Evolutionary conservation across 345 rosid species (phyloP), one percentile per base, ranked within the genome.

Genomic region (Hibiscus tridactylites): DNA sequence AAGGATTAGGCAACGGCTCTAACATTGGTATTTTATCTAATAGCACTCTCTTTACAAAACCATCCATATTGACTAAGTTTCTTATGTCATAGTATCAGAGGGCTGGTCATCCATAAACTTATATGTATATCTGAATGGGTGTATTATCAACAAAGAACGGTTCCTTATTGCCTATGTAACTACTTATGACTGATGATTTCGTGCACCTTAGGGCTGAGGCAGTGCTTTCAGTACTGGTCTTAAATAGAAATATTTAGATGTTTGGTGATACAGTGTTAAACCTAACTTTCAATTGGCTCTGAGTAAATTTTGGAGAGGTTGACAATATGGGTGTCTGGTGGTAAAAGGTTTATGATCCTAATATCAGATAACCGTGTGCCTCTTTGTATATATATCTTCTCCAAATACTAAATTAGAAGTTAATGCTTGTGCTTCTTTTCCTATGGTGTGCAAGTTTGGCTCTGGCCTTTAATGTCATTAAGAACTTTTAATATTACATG

Each of bases 371-470:
- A 37, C 79, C 83, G 61, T 33, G 44, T 65, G 75, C 81, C 84
- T 68, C 59, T 65, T 67, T 70, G 46, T 15, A 56, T 19, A 46
- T 61, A 29, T 29, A 29, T 1, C 85, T 79, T 79, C 84, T 82
- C 84, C 84, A 50, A 26, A 89, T 24, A 83, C 4, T 72, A 47
- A 77, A 74, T 70, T 81, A 61, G 81, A 81, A 73, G 75, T 73
- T 87, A 88, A 84, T 87, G 84, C 80, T 79, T 81, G 82, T 75
- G 61, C 67, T 24, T 73, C 75, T 72, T 17, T 75, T 52, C 78
- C n/a, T 57, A 11, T 81, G 84, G 79, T 28, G 62, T 81, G 75
- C 89, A 78, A 88, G 88, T 82, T 85, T 84, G 85, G 29, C 61
- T 57, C 19, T 21, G 61, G 31, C 29, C 29, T 21, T 21, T 21